These are phyloP conservation scores for Macrophomina tecta DNA, from an alignment of 2,329 filamentous ascomycete species.

Conservation along the genomic window DNA sequence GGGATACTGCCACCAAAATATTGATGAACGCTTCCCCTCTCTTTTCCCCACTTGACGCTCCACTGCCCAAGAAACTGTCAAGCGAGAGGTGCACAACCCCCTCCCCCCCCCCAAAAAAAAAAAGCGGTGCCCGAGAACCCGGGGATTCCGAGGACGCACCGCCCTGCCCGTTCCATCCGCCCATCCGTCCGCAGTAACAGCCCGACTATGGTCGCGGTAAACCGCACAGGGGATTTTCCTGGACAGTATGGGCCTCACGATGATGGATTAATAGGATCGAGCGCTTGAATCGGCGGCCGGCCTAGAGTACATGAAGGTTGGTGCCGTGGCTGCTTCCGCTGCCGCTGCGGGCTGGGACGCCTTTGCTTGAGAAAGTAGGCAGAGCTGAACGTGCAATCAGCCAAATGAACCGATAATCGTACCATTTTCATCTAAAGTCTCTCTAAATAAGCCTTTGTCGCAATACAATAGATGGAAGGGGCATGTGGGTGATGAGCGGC, in stretches of 20 bases:
- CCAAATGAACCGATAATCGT: slow-evolving; percentile 8
- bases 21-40: slow-evolving; percentile 18
- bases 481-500: slow-evolving; percentile 1
- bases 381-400: slow-evolving; percentile 1
- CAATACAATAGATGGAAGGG: slow-evolving; percentile 3
- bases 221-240: not conserved
- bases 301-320: not conserved
- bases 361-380: too few relatives aligned
- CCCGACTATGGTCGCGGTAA: not conserved
- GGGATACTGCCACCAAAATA: slow-evolving; percentile 15
- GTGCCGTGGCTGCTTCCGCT: not conserved
- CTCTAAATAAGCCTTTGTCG: slow-evolving; percentile 8
- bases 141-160: slow-evolving; percentile 11
- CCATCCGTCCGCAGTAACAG: slow-evolving; percentile 3
- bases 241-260: not conserved
- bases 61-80: slow-evolving; percentile 11
- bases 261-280: not conserved
- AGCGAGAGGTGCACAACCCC: not conserved
- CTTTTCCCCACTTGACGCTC: slow-evolving; percentile 15
- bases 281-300: not conserved
- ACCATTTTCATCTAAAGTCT: slow-evolving; percentile 1
- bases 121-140: slow-evolving; percentile 5
- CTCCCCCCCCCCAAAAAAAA: not conserved
- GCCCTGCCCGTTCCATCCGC: slow-evolving; percentile 19
- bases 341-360: not conserved